Evolutionary conservation across 805 yeast genomes (phyloP), one percentile per base, ranked within the genome.

Genomic region (Candida ponderosae): DNA sequence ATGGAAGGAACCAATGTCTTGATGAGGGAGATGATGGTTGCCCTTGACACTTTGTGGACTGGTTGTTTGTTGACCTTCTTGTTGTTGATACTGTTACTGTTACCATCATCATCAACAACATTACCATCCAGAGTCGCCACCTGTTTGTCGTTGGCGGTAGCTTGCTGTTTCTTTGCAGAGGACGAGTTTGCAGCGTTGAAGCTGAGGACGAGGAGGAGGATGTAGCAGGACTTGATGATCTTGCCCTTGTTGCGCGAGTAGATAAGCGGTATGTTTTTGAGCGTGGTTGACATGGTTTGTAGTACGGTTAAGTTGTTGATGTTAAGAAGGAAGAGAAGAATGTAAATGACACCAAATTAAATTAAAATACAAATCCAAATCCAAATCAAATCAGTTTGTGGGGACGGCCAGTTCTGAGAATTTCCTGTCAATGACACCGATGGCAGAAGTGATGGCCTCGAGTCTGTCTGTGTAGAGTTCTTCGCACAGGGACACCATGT

Each of bases 1-100:
- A 50, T 46, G 1, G 52, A 32, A 1, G 56, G 58, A 1, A 51
- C 35, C 3, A 52, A 35, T 4, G 52, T 35, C 23, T 40, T 42
- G 15, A 46, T 10, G 10, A 50, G 21, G 8, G 37, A 40, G 7
- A 21, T 29, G 10, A 53, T 4, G 1, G 51, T 35, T n/a, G 35
- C 39, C 29, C 38, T 42, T 29, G 46, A 36, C 3, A 50, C 26
- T 23, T 34, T 38, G n/a, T n/a, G n/a, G n/a, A n/a, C n/a, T 30
- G 17, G 28, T 32, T 6, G 28, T 28, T 27, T 11, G 16, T 18
- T 31, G 23, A 5, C 21, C 13, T 26, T 32, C 13, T 2, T 23
- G 9, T 16, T 31, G 29, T 3, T 28, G 19, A 15, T 6, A 19
- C 31, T 23, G 27, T 26, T 18, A 11, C 31, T 29, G 10, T 32